Conservation (phyloP, 371 early-diverging fungal species). For the Apophysomyces elegans region DNA sequence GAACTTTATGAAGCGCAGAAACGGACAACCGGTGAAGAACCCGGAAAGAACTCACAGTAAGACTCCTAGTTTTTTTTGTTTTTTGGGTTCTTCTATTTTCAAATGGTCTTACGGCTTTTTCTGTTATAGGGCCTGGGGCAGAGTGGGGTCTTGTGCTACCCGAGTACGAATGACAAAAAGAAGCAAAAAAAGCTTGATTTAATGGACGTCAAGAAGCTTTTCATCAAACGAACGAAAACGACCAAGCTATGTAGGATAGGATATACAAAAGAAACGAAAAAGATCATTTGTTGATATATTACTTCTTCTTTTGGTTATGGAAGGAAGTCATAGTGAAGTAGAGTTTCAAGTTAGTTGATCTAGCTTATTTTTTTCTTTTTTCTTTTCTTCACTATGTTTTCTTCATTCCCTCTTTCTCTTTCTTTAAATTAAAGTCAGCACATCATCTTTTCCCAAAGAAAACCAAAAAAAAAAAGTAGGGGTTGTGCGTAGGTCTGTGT, state of each 20-base stretch:
- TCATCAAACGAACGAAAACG: no score
- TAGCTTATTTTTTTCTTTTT: conserved; percentile 1
- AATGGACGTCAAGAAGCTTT: not conserved
- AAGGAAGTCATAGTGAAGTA: not conserved
- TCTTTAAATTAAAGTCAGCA: not conserved
- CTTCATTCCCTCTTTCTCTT: not conserved
- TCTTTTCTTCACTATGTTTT: not conserved
- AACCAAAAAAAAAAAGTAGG: no score
- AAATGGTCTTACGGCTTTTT: no score
- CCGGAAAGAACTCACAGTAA: not conserved
- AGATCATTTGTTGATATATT: no score
- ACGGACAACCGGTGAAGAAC: conserved; percentile 7
- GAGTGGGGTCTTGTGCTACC: conserved; percentile 12
- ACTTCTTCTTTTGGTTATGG: not conserved
- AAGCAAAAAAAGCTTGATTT: conserved; percentile 6
- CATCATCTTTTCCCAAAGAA: not conserved
- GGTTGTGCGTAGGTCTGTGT: no score
- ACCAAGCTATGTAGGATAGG: no score
- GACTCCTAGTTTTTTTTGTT: not conserved
- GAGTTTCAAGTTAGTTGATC: not conserved
- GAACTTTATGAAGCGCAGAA: conserved; percentile 4
- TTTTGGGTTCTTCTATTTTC: no score
- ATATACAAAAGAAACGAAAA: no score
- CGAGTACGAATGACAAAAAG: not conserved
- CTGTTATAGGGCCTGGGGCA: conserved; percentile 10